Conservation (phyloP, 495 filamentous ascomycete species). For the Parathielavia appendiculata region DNA sequence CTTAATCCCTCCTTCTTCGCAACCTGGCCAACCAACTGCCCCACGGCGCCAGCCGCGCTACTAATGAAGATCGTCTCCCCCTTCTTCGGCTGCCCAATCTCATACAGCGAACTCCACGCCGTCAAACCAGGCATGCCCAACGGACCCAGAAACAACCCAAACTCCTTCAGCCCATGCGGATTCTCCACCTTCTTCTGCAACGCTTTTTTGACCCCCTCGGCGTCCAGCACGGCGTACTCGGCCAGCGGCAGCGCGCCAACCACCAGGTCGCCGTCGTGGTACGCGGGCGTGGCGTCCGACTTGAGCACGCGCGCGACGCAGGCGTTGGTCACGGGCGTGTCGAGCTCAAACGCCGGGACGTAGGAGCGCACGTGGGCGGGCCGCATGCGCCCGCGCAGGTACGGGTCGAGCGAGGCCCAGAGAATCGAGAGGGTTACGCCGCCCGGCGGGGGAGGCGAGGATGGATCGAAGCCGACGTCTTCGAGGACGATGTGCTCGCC, state of each 20-base stretch:
- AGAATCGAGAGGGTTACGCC: constrained; percentile 68
- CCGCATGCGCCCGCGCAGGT: constrained; percentile 70
- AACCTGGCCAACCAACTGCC: constrained; percentile 76
- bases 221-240: constrained; percentile 52
- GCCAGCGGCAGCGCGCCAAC: constrained; percentile 54
- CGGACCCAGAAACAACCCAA: constrained; percentile 61
- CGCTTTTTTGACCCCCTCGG: constrained; percentile 21
- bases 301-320: constrained; percentile 60
- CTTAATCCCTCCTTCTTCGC: constrained; percentile 82
- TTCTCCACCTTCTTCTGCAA: constrained; percentile 33
- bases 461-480: constrained; percentile 58
- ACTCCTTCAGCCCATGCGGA: constrained; percentile 54
- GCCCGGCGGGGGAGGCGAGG: constrained; percentile 57
- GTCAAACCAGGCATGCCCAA: constrained; percentile 88
- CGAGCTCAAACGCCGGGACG: constrained; percentile 50
- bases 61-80: constrained; percentile 87
- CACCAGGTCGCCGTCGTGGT: constrained; percentile 64
- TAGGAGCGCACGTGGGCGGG: constrained; percentile 54
- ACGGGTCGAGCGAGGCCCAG: constrained; percentile 83
- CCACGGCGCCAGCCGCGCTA: constrained; percentile 77
- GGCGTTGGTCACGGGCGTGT: constrained; percentile 53
- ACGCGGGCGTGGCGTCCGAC: constrained; percentile 52
- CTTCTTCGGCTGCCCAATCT: constrained; percentile 79
- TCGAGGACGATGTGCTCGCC: constrained; percentile 74
- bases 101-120: constrained; percentile 73